phyloP scores from a whole-genome alignment of 495 filamentous ascomycete species.

The Daldinia concentrica region DNA sequence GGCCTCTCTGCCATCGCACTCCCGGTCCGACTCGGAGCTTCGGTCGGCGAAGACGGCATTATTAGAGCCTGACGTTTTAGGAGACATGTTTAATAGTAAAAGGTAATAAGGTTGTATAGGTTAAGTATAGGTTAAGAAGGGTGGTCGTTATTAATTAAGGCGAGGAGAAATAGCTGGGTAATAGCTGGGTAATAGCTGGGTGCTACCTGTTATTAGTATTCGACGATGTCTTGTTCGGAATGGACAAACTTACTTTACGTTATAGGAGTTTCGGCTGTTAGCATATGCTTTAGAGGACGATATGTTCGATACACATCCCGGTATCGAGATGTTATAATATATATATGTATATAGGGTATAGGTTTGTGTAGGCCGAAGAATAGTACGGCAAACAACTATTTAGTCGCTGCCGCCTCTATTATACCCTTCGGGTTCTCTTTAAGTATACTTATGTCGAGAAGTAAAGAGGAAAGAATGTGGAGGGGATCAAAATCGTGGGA shows the following conservation, averaged over 20 bases:
- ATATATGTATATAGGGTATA: constrained; percentile 1
- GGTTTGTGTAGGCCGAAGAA: neutral
- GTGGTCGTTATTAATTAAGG: neutral
- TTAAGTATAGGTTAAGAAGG: neutral
- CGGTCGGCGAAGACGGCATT: constrained; percentile 3
- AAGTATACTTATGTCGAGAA: constrained; percentile 1
- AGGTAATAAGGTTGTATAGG: neutral
- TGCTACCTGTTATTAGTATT: no score
- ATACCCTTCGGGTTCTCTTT: neutral
- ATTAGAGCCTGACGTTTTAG: neutral
- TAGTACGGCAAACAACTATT: neutral
- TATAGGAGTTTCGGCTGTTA: neutral
- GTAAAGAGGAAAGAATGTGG: neutral
- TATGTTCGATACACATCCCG: neutral
- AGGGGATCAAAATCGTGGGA: neutral
- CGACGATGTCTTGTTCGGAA: no score
- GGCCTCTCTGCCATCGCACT: neutral
- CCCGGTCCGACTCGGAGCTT: constrained; percentile 9
- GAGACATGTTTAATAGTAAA: constrained; percentile 14
- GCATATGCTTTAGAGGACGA: neutral
- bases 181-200: no score
- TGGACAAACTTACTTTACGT: no score
- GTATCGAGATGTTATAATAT: neutral
- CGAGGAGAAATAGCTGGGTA: neutral
- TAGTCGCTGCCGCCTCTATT: neutral